A percentile compares a stretch with the other conserved stretches of the same genome.
These are phyloP conservation scores for Luzula sylvatica DNA, from an alignment of 176 grass and related monocot species.

Conservation along the genomic window DNA sequence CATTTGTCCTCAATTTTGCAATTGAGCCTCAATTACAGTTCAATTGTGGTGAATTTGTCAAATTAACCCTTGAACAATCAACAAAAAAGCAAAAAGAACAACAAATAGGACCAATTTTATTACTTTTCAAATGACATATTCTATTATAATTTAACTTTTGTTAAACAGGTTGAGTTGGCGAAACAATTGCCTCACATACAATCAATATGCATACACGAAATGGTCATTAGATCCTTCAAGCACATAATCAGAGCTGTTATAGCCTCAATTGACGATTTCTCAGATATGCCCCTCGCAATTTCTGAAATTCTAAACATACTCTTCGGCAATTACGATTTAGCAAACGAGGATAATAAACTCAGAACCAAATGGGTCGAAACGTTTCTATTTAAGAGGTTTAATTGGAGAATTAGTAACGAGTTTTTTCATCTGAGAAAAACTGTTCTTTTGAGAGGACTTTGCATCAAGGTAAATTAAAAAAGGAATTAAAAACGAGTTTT, in stretches of 20 bases:
- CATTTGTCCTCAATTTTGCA: not conserved
- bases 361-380: conserved; percentile 65
- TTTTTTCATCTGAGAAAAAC: conserved; percentile 73
- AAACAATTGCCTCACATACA: conserved; percentile 95
- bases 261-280: conserved; percentile 61
- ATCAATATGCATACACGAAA: conserved; percentile 99
- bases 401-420: conserved; percentile 72
- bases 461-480: conserved; percentile 57
- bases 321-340: conserved; percentile 47
- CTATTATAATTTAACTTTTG: not conserved
- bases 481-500: not conserved
- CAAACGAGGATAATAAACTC: conserved; percentile 38
- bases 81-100: no score
- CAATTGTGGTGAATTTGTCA: not conserved
- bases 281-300: conserved; percentile 57
- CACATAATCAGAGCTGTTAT: conserved; percentile 82
- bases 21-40: not conserved
- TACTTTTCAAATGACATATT: no score
- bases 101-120: no score
- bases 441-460: conserved; percentile 87
- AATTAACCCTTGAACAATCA: not conserved
- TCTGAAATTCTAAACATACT: conserved; percentile 87
- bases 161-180: conserved; percentile 74
- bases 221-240: conserved; percentile 94
- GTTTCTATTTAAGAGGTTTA: conserved; percentile 81